Evolutionary conservation across 192 early-diverging fungal genomes (phyloP).

Genomic region (Chytriomyces sp.): DNA sequence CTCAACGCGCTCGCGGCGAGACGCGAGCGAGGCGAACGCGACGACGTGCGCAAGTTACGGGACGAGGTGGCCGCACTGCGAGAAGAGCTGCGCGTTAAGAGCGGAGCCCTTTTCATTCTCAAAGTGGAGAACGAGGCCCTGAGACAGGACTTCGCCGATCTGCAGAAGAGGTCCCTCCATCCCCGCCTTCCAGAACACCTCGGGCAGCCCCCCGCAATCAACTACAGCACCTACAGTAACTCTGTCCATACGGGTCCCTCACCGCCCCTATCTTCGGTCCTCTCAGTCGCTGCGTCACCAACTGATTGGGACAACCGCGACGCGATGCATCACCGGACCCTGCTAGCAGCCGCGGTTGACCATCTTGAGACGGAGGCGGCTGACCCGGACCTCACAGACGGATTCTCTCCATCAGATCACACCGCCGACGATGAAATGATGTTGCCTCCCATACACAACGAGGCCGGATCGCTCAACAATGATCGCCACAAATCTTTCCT

Average conservation of each 20-base stretch:
- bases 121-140: background rate
- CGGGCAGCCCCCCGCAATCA: background rate
- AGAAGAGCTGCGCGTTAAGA: background rate
- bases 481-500: constrained; percentile 1
- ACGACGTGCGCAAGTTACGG: background rate
- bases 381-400: background rate
- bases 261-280: no score
- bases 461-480: background rate
- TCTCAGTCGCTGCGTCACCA: no score
- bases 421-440: background rate
- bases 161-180: background rate
- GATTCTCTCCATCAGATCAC: no score
- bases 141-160: background rate
- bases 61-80: background rate
- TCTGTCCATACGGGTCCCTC: no score
- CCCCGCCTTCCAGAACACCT: background rate
- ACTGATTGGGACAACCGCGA: background rate
- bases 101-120: background rate
- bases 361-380: background rate
- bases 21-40: no score
- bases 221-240: background rate
- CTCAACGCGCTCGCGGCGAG: no score
- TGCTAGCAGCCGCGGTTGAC: background rate
- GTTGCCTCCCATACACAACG: no score
- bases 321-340: background rate